Evolutionary conservation across 1,284 basidiomycete species (phyloP), one percentile per base, ranked within the genome.

Genomic region (Irpex sp.): DNA sequence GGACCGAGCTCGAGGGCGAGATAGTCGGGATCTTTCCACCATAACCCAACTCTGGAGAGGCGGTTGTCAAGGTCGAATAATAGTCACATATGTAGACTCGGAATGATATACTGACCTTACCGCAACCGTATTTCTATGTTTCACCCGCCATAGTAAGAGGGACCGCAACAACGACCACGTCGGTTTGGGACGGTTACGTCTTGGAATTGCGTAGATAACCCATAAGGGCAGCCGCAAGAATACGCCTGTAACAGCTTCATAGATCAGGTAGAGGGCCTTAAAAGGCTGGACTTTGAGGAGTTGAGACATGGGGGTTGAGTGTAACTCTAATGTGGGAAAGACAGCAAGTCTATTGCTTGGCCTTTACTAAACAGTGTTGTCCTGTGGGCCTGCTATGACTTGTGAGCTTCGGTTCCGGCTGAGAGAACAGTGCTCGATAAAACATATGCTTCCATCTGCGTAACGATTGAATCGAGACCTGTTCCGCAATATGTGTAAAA

Each of bases 221-320:
- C 38, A 55, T 52, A 62, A 21, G 48, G 26, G 60, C 51, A 21
- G 17, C 21, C 60, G 60, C 13, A 62, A 7, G 48, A 62, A 57
- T 15, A 54, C 8, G 7, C 57, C 15, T 7, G 49, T 61, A 4
- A 49, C 19, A 36, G 44, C 13, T 13, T 49, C 55, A 48, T 58
- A 65, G 9, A 49, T 15, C n/a, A 65, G 34, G 51, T 65, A 65
- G 21, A 62, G n/a, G 26, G 54, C 47, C 31, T 62, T 65, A 44
- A 65, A 54, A 19, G 64, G 64, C 55, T 65, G 61, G 6, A 26
- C 40, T 6, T 47, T 11, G 40, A 47, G 40, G 1, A 47, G n/a
- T 13, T 11, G n/a, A 11, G 40, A 47, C 40, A 47, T 47, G 40
- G n/a, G 40, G 9, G 40, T 11, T 13, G 2, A 47, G n/a, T 34